phyloP scores from a whole-genome alignment of 805 yeast species.

The Priceomyces castillae region DNA sequence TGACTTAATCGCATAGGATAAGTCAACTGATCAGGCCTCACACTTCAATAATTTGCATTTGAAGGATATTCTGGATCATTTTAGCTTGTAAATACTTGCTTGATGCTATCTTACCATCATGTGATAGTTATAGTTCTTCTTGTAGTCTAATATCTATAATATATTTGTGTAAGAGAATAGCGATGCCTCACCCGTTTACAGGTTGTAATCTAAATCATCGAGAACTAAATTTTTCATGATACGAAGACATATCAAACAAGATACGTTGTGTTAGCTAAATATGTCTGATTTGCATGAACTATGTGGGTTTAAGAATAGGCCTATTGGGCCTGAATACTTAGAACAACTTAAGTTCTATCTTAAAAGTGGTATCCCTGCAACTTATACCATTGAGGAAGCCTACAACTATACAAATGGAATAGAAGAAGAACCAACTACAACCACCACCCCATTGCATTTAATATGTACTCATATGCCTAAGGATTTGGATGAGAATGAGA shows the following conservation, averaged over 20 bases:
- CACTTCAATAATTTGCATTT: too few relatives aligned
- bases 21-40: too few relatives aligned
- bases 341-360: slow-evolving; percentile 45
- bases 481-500: slow-evolving; percentile 43
- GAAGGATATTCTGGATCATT: too few relatives aligned
- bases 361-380: slow-evolving; percentile 71
- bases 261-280: too few relatives aligned
- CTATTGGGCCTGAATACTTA: slow-evolving; percentile 48
- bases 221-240: neutral
- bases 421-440: slow-evolving; percentile 44
- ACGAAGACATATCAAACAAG: too few relatives aligned
- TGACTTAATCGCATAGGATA: too few relatives aligned
- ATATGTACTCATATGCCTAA: slow-evolving; percentile 56
- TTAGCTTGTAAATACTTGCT: too few relatives aligned
- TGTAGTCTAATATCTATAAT: too few relatives aligned
- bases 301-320: slow-evolving; percentile 49
- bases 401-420: slow-evolving; percentile 50
- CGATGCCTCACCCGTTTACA: neutral
- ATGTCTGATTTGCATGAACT: slow-evolving; percentile 77
- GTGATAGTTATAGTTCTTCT: too few relatives aligned
- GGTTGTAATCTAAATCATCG: neutral
- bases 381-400: slow-evolving; percentile 78
- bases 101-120: too few relatives aligned
- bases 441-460: slow-evolving; percentile 79
- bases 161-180: too few relatives aligned